phyloP scores from a whole-genome alignment of 345 rosid species.

The Heritiera littoralis region DNA sequence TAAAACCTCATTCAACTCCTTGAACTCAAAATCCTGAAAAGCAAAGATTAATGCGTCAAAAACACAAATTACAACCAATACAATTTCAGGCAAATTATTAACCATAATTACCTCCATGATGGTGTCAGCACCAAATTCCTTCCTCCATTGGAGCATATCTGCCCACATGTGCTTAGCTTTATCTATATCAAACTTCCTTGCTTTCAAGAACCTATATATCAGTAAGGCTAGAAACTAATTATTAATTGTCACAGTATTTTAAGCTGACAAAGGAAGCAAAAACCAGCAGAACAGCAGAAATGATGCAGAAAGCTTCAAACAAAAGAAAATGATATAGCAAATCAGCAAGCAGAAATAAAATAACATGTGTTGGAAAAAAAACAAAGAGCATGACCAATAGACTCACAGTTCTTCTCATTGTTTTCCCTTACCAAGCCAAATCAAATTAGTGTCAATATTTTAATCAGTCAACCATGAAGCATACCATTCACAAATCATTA shows the following conservation, averaged over 20 bases:
- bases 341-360: background rate
- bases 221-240: background rate
- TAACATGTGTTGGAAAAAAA: background rate
- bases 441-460: background rate
- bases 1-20: slow-evolving; percentile 76
- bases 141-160: slow-evolving; percentile 97
- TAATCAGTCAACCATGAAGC: slow-evolving; percentile 7
- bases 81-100: slow-evolving; percentile 21
- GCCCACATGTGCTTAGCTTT: slow-evolving; percentile 98
- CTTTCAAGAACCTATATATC: slow-evolving; percentile 71
- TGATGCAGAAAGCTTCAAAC: background rate
- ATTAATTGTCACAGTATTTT: background rate
- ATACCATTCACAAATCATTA: background rate
- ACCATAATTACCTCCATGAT: slow-evolving; percentile 61
- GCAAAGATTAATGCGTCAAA: slow-evolving; percentile 18
- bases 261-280: slow-evolving; percentile 1
- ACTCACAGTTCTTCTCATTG: background rate
- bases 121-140: slow-evolving; percentile 76
- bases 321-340: background rate
- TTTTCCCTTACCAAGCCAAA: background rate
- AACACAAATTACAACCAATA: background rate
- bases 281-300: background rate
- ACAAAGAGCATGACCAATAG: background rate
- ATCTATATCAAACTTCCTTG: slow-evolving; percentile 86
- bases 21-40: slow-evolving; percentile 86